These are phyloP conservation scores for Nissolia schottii DNA, from an alignment of 306 rosid genomes.

Conservation along the genomic window DNA sequence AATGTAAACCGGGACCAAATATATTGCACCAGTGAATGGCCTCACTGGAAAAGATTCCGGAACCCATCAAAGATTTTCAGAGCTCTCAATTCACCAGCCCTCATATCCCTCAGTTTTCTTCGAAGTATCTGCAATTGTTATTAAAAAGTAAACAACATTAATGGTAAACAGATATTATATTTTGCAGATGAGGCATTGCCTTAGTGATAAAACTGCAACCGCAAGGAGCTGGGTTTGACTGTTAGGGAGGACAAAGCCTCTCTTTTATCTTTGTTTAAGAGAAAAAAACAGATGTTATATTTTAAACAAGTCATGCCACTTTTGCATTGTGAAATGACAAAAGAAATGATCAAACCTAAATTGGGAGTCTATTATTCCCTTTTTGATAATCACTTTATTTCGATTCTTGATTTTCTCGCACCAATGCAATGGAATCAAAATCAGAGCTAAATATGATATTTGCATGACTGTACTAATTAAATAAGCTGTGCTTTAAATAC, in stretches of 20 bases:
- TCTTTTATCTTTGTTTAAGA: no score
- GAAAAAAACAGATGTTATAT: no score
- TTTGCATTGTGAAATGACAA: not conserved
- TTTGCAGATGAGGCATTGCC: no score
- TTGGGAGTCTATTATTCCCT: not conserved
- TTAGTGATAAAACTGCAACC: no score
- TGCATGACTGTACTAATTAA: not conserved
- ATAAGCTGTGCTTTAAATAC: constrained; percentile 8
- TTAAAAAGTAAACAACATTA: not conserved
- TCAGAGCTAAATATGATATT: not conserved
- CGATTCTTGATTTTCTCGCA: not conserved
- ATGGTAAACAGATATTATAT: not conserved
- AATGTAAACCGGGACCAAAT: not conserved
- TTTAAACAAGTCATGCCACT: not conserved
- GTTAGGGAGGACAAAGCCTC: no score
- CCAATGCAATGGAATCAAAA: not conserved
- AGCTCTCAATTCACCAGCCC: constrained; percentile 80
- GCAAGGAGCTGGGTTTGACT: no score
- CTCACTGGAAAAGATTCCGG: constrained; percentile 62
- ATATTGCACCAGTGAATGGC: constrained; percentile 4
- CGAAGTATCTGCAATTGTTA: constrained; percentile 64
- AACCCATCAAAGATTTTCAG: constrained; percentile 67
- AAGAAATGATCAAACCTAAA: not conserved
- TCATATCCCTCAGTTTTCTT: constrained; percentile 71
- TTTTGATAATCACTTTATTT: not conserved